Percentiles rank a stretch among this genome's conserved stretches.
Conservation (phyloP, 495 filamentous ascomycete genomes). For the Penicillium lividum region DNA sequence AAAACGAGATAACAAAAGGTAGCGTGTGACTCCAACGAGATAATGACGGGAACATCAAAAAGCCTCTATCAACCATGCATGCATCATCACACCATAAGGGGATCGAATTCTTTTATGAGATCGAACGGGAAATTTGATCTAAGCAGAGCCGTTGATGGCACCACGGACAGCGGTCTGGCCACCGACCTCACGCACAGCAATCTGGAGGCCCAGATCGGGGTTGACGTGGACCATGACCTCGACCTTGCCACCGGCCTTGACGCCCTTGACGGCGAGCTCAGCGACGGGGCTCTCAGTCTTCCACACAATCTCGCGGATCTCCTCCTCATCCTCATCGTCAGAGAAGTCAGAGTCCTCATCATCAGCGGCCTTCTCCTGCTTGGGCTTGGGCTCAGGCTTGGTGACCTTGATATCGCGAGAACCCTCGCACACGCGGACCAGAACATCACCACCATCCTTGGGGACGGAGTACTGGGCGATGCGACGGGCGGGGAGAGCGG, state of each 20-base stretch:
- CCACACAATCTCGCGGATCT: constrained; percentile 88
- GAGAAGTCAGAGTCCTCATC: constrained; percentile 68
- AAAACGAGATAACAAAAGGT: constrained; percentile 20
- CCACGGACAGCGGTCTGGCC: constrained; percentile 83
- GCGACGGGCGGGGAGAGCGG: constrained; percentile 84
- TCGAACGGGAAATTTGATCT: constrained; percentile 17
- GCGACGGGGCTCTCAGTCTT: constrained; percentile 82
- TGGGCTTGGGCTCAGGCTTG: constrained; percentile 75
- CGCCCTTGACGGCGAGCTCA: constrained; percentile 77
- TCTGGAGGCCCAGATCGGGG: constrained; percentile 71
- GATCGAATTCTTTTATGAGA: constrained; percentile 23
- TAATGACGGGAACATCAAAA: constrained; percentile 25
- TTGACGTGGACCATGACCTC: constrained; percentile 89
- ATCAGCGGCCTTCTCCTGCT: constrained; percentile 60
- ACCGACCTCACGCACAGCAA: constrained; percentile 83
- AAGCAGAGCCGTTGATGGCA: constrained; percentile 52
- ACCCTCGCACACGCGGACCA: constrained; percentile 86
- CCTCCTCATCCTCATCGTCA: constrained; percentile 71
- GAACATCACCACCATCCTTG: constrained; percentile 77
- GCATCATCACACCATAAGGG: constrained; percentile 37
- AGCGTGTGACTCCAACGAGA: constrained; percentile 24
- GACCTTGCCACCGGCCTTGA: constrained; percentile 87
- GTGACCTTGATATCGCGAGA: constrained; percentile 84
- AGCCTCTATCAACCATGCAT: constrained; percentile 38
- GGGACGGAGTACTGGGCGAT: constrained; percentile 73